Evolutionary conservation across 2,329 filamentous ascomycete genomes (phyloP).

Genomic region (Colletotrichum tropicale): DNA sequence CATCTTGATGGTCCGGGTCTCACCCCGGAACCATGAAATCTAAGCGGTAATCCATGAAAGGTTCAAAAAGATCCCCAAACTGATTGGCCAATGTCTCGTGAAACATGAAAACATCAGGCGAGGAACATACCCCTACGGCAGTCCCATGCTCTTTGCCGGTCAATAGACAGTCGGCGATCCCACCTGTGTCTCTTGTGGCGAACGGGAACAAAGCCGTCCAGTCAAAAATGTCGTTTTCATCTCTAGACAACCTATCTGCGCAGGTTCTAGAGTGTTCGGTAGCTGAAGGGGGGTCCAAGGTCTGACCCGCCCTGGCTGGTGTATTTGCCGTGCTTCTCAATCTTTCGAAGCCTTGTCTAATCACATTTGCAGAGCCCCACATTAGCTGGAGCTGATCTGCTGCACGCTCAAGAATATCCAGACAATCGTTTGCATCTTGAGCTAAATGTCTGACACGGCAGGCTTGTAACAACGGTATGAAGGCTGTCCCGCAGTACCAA

Average conservation of each 20-base stretch:
- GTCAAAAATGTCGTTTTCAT: constrained; percentile 27
- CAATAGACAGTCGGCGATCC: constrained; percentile 29
- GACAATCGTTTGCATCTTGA: constrained; percentile 33
- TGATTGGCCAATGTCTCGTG: constrained; percentile 26
- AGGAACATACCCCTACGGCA: constrained; percentile 21
- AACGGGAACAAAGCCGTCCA: constrained; percentile 39
- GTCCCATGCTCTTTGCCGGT: constrained; percentile 23
- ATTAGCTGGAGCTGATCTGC: constrained; percentile 35
- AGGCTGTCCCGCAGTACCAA: constrained; percentile 46
- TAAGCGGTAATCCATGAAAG: constrained; percentile 6
- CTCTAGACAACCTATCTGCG: neutral
- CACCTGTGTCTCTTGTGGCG: constrained; percentile 32
- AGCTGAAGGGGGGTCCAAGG: neutral
- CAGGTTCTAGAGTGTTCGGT: neutral
- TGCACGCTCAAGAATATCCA: constrained; percentile 34
- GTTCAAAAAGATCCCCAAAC: constrained; percentile 27
- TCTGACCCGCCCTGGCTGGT: neutral
- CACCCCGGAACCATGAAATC: constrained; percentile 13
- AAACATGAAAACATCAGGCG: constrained; percentile 23
- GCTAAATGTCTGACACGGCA: constrained; percentile 33
- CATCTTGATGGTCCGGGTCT: neutral
- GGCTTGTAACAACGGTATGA: constrained; percentile 44
- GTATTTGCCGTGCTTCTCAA: constrained; percentile 17
- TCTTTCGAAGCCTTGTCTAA: constrained; percentile 34
- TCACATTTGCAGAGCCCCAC: constrained; percentile 41